Evolutionary conservation across 208 protist species (phyloP).

Genomic region (Naegleria fowleri): DNA sequence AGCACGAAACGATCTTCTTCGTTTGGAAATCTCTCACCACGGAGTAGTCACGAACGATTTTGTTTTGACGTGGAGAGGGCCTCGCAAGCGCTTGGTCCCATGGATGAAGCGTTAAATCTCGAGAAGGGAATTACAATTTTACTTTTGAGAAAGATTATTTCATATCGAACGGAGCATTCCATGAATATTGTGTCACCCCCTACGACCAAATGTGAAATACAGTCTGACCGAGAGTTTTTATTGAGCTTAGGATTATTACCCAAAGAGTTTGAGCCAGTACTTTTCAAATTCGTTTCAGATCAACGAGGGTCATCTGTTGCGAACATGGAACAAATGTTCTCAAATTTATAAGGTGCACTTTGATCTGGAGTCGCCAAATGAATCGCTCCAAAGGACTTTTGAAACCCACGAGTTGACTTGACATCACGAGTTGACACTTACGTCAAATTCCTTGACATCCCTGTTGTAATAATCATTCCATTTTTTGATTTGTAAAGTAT

Average conservation of each 20-base stretch:
- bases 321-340: too few relatives aligned
- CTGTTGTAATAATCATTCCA: too few relatives aligned
- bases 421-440: too few relatives aligned
- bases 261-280: neutral
- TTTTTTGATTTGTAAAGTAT: too few relatives aligned
- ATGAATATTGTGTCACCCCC: neutral
- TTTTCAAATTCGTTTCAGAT: neutral
- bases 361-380: too few relatives aligned
- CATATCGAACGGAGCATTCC: neutral
- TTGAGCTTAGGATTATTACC: neutral
- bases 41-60: neutral
- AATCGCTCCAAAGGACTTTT: too few relatives aligned
- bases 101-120: neutral
- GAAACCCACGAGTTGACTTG: too few relatives aligned
- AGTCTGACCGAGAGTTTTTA: neutral
- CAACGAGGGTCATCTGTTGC: neutral
- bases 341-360: too few relatives aligned
- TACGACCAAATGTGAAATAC: neutral
- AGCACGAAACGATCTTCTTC: too few relatives aligned
- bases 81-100: neutral
- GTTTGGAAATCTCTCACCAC: too few relatives aligned
- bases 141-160: neutral
- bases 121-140: neutral
- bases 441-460: too few relatives aligned
- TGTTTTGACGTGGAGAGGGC: neutral